phyloP scores from a whole-genome alignment of 169 alveolate genomes.

The Amoebophrya sp. region DNA sequence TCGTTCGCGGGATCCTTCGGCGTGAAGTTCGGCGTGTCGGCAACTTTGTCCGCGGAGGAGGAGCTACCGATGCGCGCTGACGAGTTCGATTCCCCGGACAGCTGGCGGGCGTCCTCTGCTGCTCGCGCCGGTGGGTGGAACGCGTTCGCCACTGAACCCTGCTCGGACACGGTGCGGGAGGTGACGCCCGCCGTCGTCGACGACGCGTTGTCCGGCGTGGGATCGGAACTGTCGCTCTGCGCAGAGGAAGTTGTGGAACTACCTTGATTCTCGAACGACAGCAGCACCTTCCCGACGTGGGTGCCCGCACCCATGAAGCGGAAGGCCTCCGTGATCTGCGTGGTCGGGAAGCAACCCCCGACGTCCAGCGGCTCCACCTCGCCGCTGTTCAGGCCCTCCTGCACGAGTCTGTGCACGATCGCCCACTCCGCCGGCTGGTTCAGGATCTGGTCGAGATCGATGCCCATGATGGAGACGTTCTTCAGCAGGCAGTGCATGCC shows the following conservation, averaged over 20 bases:
- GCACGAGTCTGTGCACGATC: not conserved
- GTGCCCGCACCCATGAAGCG: not conserved
- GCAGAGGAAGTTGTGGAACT: no score
- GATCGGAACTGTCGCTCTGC: no score
- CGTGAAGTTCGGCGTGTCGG: not conserved
- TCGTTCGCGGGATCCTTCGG: not conserved
- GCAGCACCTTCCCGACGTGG: not conserved
- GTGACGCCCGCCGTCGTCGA: no score
- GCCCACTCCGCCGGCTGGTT: not conserved
- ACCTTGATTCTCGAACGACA: not conserved
- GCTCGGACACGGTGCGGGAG: no score
- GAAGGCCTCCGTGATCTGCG: not conserved
- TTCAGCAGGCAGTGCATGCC: not conserved
- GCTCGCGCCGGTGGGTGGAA: no score
- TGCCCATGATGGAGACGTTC: not conserved
- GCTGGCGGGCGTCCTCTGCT: no score
- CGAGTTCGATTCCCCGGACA: no score
- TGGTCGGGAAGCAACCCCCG: not conserved
- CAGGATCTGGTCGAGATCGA: slow-evolving; percentile 4
- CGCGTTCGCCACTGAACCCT: no score
- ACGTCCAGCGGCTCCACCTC: not conserved
- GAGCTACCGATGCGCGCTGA: no score
- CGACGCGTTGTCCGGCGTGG: no score
- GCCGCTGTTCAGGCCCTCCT: not conserved
- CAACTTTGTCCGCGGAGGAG: not conserved